These are phyloP conservation scores for Podila epicladia DNA, from an alignment of 192 early-diverging fungal genomes.

Conservation along the genomic window DNA sequence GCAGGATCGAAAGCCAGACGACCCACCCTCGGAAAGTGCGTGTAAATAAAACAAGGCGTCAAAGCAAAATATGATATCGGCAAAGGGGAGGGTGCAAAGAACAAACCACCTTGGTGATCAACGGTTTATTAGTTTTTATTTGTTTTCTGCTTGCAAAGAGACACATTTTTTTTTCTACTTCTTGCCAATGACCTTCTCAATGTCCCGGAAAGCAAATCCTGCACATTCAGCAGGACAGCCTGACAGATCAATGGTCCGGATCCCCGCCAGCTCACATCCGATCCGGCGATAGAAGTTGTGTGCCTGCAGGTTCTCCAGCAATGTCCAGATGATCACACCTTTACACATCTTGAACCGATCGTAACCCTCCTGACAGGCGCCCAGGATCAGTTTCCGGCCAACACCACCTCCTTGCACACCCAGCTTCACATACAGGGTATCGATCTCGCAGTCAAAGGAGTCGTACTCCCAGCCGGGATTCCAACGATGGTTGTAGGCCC, in stretches of 20 bases:
- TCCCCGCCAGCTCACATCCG: conserved; percentile 26
- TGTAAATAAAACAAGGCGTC: no score
- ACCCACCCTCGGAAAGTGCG: no score
- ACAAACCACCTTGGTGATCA: no score
- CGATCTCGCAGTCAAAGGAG: conserved; percentile 44
- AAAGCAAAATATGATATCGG: no score
- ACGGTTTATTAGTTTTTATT: neutral
- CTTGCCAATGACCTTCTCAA: conserved; percentile 20
- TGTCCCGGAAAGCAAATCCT: conserved; percentile 26
- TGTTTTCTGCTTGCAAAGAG: neutral
- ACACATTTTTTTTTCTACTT: neutral
- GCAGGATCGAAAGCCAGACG: neutral
- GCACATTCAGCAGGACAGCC: conserved; percentile 27
- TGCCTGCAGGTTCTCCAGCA: conserved; percentile 20
- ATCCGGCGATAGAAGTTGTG: conserved; percentile 34
- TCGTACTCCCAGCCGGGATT: conserved; percentile 24
- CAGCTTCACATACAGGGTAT: conserved; percentile 47
- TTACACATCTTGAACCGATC: conserved; percentile 39
- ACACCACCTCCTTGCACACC: conserved; percentile 42
- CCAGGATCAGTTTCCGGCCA: conserved; percentile 38
- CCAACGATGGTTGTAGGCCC: conserved; percentile 42
- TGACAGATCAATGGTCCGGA: conserved; percentile 21
- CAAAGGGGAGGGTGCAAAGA: no score
- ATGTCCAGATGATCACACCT: conserved; percentile 45
- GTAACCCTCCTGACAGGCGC: conserved; percentile 31